Conservation (phyloP, 2,329 filamentous ascomycete genomes). For the Fusarium piperis region DNA sequence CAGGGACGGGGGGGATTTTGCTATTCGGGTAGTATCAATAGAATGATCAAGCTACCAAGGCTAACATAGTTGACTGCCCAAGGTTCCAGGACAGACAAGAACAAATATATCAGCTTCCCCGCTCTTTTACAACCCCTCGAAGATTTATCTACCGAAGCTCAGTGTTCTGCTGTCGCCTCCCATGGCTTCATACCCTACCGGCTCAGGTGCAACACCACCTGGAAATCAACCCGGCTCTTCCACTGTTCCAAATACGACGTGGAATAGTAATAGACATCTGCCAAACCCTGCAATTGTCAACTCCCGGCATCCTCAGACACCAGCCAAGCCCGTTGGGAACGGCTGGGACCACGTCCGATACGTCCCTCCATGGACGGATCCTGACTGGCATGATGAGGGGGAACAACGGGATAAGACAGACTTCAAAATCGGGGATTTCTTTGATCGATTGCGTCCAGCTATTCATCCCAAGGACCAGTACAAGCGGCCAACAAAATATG, state of each 20-base stretch:
- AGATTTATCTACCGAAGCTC: neutral
- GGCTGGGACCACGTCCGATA: slow-evolving; percentile 21
- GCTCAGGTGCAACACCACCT: neutral
- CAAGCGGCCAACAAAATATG: slow-evolving; percentile 40
- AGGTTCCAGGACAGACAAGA: neutral
- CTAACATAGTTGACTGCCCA: neutral
- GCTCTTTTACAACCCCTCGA: neutral
- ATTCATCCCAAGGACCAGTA: slow-evolving; percentile 34
- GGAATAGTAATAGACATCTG: neutral
- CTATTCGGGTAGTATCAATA: neutral
- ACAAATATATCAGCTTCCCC: neutral
- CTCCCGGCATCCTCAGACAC: neutral
- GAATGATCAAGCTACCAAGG: too few relatives aligned
- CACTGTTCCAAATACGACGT: neutral
- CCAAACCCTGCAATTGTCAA: neutral
- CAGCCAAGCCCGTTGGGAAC: slow-evolving; percentile 5
- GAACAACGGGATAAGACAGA: slow-evolving; percentile 3
- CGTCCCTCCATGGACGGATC: slow-evolving; percentile 43
- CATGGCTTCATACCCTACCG: slow-evolving; percentile 8
- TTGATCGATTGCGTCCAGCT: slow-evolving; percentile 39
- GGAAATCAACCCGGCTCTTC: neutral
- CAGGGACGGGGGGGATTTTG: neutral
- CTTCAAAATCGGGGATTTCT: slow-evolving; percentile 25
- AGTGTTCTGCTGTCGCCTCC: neutral
- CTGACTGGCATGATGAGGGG: slow-evolving; percentile 39